These are phyloP conservation scores for Metahyphopichia silvanorum DNA, from an alignment of 805 yeast genomes.

Conservation along the genomic window DNA sequence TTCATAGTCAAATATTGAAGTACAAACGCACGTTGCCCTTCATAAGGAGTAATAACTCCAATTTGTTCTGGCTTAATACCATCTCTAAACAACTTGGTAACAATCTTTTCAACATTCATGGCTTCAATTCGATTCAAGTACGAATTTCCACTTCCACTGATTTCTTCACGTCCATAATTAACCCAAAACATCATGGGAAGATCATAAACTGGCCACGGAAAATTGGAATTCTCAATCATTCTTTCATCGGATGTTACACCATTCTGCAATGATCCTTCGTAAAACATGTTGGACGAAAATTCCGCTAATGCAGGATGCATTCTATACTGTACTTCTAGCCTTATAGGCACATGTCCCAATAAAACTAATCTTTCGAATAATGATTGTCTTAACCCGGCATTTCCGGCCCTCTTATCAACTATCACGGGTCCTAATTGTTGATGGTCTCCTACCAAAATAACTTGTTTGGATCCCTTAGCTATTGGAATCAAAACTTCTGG, in stretches of 20 bases:
- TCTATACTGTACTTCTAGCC: constrained; percentile 90
- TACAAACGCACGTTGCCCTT: constrained; percentile 85
- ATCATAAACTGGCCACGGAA: constrained; percentile 89
- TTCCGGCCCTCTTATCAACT: constrained; percentile 72
- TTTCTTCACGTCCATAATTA: constrained; percentile 83
- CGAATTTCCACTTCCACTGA: constrained; percentile 77
- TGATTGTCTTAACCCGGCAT: constrained; percentile 84
- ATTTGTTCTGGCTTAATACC: constrained; percentile 80
- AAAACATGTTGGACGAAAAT: constrained; percentile 87
- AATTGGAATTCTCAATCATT: constrained; percentile 47
- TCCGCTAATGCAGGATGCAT: constrained; percentile 90
- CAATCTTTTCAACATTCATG: constrained; percentile 76
- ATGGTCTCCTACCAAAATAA: constrained; percentile 90
- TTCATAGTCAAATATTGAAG: constrained; percentile 74
- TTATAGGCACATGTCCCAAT: constrained; percentile 78
- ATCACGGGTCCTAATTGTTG: constrained; percentile 94
- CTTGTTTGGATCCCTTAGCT: constrained; percentile 85
- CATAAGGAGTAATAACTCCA: constrained; percentile 93
- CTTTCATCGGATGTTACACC: constrained; percentile 83
- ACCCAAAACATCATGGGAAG: constrained; percentile 98
- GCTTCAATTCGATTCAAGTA: constrained; percentile 87
- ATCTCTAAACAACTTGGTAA: constrained; percentile 68
- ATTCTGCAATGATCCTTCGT: constrained; percentile 88
- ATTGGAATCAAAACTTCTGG: constrained; percentile 90
- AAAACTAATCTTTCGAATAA: constrained; percentile 81